Percentiles rank a stretch among this genome's conserved stretches.
These are phyloP conservation scores for Penicillium sp. DNA, from an alignment of 2,329 filamentous ascomycete genomes.

Conservation along the genomic window DNA sequence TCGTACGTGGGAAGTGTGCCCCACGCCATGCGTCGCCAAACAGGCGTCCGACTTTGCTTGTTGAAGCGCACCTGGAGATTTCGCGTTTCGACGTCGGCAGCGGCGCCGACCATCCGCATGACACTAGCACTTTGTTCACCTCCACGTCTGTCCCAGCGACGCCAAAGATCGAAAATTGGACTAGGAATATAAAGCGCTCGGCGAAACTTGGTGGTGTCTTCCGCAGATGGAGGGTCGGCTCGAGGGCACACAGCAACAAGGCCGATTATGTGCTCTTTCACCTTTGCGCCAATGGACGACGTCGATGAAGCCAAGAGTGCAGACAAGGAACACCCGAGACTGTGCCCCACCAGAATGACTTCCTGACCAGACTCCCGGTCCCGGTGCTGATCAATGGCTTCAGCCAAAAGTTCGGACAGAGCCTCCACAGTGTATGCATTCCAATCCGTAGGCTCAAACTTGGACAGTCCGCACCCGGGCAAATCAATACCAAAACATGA, in stretches of 20 bases:
- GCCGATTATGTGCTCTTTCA: constrained; percentile 68
- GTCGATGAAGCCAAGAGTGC: constrained; percentile 66
- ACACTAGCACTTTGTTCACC: constrained; percentile 77
- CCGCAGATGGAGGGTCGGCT: constrained; percentile 59
- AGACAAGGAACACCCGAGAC: constrained; percentile 80
- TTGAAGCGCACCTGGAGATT: constrained; percentile 57
- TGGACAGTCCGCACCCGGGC: constrained; percentile 81
- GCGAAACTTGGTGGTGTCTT: constrained; percentile 52
- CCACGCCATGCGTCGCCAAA: constrained; percentile 78
- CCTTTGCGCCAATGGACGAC: constrained; percentile 50
- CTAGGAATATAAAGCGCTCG: constrained; percentile 65
- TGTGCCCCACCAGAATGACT: constrained; percentile 81
- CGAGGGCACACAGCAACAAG: constrained; percentile 79
- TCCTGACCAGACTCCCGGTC: constrained; percentile 64
- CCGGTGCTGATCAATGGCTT: constrained; percentile 70
- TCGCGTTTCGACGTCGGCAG: constrained; percentile 42
- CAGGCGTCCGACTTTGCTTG: constrained; percentile 74
- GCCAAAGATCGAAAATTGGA: constrained; percentile 69
- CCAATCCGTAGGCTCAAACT: constrained; percentile 68
- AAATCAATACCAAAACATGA: constrained; percentile 86
- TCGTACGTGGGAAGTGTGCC: constrained; percentile 65
- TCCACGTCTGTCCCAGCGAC: constrained; percentile 74
- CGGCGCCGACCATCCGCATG: constrained; percentile 60
- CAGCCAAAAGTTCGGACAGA: constrained; percentile 70
- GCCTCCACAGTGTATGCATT: constrained; percentile 76